These are phyloP conservation scores for Diaporthe citri DNA, from an alignment of 2,329 filamentous ascomycete genomes.

Conservation along the genomic window DNA sequence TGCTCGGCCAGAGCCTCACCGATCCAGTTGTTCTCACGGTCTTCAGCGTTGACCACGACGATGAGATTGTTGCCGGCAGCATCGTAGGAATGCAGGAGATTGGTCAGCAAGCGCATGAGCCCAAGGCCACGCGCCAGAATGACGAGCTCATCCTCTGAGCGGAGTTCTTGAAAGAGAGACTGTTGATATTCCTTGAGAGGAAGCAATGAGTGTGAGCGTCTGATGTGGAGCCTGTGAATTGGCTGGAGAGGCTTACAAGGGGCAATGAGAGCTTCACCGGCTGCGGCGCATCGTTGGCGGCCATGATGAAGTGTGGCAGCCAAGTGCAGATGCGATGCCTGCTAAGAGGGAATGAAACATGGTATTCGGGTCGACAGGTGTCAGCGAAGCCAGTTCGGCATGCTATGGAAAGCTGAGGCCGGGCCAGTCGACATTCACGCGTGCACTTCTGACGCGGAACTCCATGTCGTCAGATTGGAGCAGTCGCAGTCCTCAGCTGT, in stretches of 20 bases:
- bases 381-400: background rate
- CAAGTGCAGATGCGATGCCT: conserved; percentile 14
- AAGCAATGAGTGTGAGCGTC: conserved; percentile 40
- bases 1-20: conserved; percentile 96
- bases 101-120: conserved; percentile 92
- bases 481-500: background rate
- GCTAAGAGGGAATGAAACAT: conserved; percentile 23
- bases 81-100: conserved; percentile 96
- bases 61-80: conserved; percentile 94
- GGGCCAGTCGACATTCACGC: background rate
- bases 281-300: conserved; percentile 55
- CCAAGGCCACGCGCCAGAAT: conserved; percentile 92
- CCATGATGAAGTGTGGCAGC: conserved; percentile 37
- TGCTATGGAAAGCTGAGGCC: background rate
- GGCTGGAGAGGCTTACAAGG: conserved; percentile 61
- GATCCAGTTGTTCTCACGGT: conserved; percentile 96
- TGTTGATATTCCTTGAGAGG: conserved; percentile 84
- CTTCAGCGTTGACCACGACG: conserved; percentile 88
- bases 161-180: conserved; percentile 90
- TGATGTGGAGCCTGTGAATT: conserved; percentile 7
- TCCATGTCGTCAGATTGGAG: conserved; percentile 33
- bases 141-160: conserved; percentile 92
- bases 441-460: background rate
- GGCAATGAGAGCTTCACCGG: conserved; percentile 87
- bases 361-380: conserved; percentile 13